Conservation (phyloP, 2,329 filamentous ascomycete species). For the Gaeumannomyces tritici region DNA sequence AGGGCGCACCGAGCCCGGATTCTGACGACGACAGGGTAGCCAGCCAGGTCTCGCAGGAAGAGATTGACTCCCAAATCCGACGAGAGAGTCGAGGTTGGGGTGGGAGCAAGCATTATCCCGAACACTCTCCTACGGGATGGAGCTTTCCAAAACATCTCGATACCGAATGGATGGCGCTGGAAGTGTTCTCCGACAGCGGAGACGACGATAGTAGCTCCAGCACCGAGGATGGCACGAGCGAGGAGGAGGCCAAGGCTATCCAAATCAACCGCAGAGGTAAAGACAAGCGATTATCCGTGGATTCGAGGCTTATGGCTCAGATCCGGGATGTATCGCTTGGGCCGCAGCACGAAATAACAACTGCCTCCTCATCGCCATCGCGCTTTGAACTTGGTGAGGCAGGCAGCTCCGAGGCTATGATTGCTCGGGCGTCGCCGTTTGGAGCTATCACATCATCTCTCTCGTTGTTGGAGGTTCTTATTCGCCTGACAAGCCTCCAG, state of each 20-base stretch:
- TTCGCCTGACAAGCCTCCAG: conserved; percentile 77
- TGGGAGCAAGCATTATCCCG: conserved; percentile 2
- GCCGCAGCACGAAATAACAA: conserved; percentile 5
- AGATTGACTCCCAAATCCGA: conserved; percentile 35
- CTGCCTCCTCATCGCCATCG: not conserved
- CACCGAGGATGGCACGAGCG: conserved; percentile 27
- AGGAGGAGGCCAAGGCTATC: conserved; percentile 9
- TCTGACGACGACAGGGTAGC: conserved; percentile 11
- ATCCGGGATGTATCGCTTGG: conserved; percentile 29
- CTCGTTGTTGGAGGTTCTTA: conserved; percentile 80
- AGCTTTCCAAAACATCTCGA: conserved; percentile 67
- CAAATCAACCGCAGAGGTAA: conserved; percentile 10
- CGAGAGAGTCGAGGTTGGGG: conserved; percentile 19
- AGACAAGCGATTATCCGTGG: conserved; percentile 18
- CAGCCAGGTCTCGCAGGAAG: conserved; percentile 26
- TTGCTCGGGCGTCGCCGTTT: conserved; percentile 34
- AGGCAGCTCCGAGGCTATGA: conserved; percentile 17
- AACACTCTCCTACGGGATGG: conserved; percentile 25
- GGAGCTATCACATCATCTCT: conserved; percentile 43
- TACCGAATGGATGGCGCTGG: conserved; percentile 83
- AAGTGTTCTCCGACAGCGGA: conserved; percentile 63
- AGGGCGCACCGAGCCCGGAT: conserved; percentile 4
- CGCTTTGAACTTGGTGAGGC: conserved; percentile 7
- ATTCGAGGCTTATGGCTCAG: conserved; percentile 28
- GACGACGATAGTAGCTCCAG: conserved; percentile 27